Conservation (phyloP, 2,329 filamentous ascomycete species). For the Colletotrichum melonis region DNA sequence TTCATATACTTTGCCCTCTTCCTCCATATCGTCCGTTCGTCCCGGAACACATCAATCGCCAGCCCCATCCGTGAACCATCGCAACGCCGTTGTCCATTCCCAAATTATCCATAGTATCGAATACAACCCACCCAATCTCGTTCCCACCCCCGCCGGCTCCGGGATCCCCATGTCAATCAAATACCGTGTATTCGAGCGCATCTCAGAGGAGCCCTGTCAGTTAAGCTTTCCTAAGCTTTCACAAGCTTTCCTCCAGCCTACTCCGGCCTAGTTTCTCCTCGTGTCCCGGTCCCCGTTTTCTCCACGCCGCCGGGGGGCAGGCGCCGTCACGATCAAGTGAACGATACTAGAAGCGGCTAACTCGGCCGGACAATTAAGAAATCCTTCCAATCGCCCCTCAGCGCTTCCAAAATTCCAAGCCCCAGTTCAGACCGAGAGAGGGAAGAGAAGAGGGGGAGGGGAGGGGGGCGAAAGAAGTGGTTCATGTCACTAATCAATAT, state of each 20-base stretch:
- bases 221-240: not conserved
- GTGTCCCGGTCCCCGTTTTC: not conserved
- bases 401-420: not conserved
- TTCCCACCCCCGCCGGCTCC: conserved; percentile 7
- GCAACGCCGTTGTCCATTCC: not conserved
- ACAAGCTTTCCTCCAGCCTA: conserved; percentile 12
- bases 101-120: not conserved
- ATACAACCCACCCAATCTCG: not conserved
- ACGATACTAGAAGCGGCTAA: not conserved
- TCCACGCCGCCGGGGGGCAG: not conserved
- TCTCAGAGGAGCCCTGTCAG: not conserved
- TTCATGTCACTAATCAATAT: not conserved
- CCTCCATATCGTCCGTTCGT: not conserved
- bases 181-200: not conserved
- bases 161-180: conserved; percentile 9
- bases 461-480: not conserved
- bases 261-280: not conserved
- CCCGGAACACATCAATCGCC: not conserved
- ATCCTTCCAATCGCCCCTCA: conserved; percentile 23
- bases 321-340: not conserved
- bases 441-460: not conserved
- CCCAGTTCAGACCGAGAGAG: not conserved
- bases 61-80: not conserved
- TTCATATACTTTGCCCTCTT: not conserved
- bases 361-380: conserved; percentile 16